These are phyloP conservation scores for Collybia mongolica DNA, from an alignment of 768 basidiomycete species.

Conservation along the genomic window DNA sequence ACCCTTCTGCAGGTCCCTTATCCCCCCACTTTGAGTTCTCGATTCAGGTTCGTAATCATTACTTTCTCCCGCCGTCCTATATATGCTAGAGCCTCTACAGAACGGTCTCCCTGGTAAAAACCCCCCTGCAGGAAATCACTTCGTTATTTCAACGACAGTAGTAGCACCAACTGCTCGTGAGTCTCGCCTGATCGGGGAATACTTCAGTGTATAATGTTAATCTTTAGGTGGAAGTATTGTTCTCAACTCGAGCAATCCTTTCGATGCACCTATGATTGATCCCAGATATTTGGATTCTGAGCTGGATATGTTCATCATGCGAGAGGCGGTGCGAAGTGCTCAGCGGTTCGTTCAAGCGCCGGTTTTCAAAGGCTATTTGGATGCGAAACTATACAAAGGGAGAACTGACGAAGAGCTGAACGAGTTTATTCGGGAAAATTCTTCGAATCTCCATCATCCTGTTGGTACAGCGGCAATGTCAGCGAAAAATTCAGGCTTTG, in stretches of 20 bases:
- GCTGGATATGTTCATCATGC: constrained; percentile 20
- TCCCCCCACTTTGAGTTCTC: constrained; percentile 21
- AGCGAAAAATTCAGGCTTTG: constrained; percentile 13
- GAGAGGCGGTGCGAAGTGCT: constrained; percentile 13
- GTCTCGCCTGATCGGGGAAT: not conserved
- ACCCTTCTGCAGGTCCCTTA: constrained; percentile 20
- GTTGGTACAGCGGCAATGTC: constrained; percentile 24
- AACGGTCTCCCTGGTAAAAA: constrained; percentile 5
- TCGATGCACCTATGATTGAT: constrained; percentile 41
- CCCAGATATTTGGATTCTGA: constrained; percentile 34
- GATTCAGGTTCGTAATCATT: not conserved
- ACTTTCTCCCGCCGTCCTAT: not conserved
- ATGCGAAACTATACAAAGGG: not conserved
- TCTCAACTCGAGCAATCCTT: constrained; percentile 8
- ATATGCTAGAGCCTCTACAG: not conserved
- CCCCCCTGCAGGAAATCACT: constrained; percentile 5
- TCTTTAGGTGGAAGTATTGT: constrained; percentile 21
- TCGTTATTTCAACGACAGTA: not conserved
- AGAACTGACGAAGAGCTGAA: constrained; percentile 23
- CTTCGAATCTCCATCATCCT: constrained; percentile 18
- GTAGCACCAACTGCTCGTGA: constrained; percentile 14
- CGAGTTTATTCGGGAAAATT: constrained; percentile 11
- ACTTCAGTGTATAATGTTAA: not conserved
- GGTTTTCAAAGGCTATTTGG: constrained; percentile 16
- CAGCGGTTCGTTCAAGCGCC: constrained; percentile 12